Evolutionary conservation across 2,329 filamentous ascomycete genomes (phyloP).

Genomic region (Chalaropsis thielavioides): DNA sequence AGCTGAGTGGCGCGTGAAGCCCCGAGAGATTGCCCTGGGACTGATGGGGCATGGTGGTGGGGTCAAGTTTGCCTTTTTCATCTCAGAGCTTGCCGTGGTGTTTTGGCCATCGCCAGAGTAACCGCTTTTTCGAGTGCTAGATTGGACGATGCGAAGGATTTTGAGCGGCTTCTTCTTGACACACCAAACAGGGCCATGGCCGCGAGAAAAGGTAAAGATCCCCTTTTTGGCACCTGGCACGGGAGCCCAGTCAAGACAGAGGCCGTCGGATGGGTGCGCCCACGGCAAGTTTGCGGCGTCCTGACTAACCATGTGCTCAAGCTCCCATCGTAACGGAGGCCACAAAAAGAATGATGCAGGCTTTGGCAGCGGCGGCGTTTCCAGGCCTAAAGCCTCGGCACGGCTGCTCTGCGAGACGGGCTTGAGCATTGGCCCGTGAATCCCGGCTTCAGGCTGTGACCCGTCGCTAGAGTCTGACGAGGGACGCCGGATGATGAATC

Average conservation of each 20-base stretch:
- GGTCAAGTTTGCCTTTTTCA: neutral
- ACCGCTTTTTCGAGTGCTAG: neutral
- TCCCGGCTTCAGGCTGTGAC: neutral
- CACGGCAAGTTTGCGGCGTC: neutral
- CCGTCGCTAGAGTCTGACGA: neutral
- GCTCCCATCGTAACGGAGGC: neutral
- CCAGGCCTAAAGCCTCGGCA: neutral
- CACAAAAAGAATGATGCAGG: neutral
- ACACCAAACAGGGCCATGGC: neutral
- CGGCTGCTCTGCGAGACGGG: neutral
- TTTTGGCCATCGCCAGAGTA: neutral
- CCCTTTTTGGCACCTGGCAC: neutral
- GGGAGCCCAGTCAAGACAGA: neutral
- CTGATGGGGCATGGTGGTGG: neutral
- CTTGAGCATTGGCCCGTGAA: neutral
- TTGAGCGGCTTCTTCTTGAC: slow-evolving; percentile 4
- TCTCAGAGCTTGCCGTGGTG: neutral
- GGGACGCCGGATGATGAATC: slow-evolving; percentile 4
- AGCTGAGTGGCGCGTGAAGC: neutral
- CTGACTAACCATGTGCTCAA: neutral
- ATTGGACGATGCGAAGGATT: neutral
- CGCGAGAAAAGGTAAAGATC: neutral
- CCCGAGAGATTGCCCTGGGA: neutral
- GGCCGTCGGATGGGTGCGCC: neutral
- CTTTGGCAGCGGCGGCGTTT: neutral